phyloP scores from a whole-genome alignment of 306 rosid genomes.

The Casuarina equisetifolia region DNA sequence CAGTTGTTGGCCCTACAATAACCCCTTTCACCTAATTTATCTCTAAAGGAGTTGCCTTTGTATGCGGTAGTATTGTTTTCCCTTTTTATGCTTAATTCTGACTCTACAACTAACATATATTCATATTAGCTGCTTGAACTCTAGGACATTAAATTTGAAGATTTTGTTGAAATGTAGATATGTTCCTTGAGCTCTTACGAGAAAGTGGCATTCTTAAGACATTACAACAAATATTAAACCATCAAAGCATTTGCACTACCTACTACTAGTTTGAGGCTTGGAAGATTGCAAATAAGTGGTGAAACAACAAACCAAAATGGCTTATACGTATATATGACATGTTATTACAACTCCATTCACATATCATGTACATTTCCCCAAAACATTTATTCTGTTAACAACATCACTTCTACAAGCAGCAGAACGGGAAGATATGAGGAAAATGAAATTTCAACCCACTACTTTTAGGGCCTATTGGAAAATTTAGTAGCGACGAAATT shows the following conservation, averaged over 20 bases:
- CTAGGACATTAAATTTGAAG: not conserved
- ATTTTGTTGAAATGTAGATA: not conserved
- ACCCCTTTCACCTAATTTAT: slow-evolving; percentile 43
- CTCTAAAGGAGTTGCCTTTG: slow-evolving; percentile 21
- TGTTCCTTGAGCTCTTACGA: not conserved
- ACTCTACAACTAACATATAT: too few relatives aligned
- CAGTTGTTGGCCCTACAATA: slow-evolving; percentile 40
- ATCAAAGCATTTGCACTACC: not conserved
- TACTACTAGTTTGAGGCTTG: not conserved
- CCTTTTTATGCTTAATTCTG: slow-evolving; percentile 15
- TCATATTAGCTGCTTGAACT: too few relatives aligned
- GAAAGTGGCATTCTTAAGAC: not conserved
- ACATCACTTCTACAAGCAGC: not conserved
- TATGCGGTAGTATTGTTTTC: too few relatives aligned
- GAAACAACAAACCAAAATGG: too few relatives aligned
- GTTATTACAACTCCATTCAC: not conserved
- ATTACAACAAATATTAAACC: not conserved
- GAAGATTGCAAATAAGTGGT: not conserved
- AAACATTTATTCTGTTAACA: not conserved
- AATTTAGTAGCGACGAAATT: not conserved
- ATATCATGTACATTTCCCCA: not conserved
- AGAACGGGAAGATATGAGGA: not conserved
- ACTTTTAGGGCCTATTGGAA: not conserved
- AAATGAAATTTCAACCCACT: slow-evolving; percentile 2
- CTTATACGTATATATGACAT: not conserved